Evolutionary conservation across 2,329 filamentous ascomycete species (phyloP).

Genomic region (Fonsecaea erecta): DNA sequence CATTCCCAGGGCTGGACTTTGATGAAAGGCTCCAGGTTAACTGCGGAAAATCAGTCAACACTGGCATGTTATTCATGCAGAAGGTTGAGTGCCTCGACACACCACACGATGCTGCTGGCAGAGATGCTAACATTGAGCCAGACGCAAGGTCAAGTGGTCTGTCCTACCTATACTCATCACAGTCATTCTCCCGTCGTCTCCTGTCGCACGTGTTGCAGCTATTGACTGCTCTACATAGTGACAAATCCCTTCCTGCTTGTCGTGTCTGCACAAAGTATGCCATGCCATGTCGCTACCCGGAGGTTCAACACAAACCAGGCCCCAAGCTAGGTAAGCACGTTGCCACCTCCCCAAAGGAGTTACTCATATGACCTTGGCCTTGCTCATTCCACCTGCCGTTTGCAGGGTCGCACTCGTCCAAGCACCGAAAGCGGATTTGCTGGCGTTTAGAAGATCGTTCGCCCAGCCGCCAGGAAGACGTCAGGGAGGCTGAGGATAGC

Average conservation of each 20-base stretch:
- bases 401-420: background rate
- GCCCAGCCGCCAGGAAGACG: background rate
- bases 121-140: constrained; percentile 5
- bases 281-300: constrained; percentile 12
- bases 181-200: background rate
- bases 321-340: constrained; percentile 14
- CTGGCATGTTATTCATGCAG: constrained; percentile 13
- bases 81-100: background rate
- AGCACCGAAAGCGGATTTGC: constrained; percentile 5
- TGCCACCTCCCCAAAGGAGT: background rate
- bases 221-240: background rate
- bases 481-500: background rate
- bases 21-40: background rate
- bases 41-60: constrained; percentile 7
- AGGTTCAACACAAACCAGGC: constrained; percentile 11
- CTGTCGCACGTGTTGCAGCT: background rate
- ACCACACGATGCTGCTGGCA: background rate
- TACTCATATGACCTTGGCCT: background rate
- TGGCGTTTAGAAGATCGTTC: background rate
- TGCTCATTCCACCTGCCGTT: background rate
- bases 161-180: background rate
- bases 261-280: constrained; percentile 11
- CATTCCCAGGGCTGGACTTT: background rate
- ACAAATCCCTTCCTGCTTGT: constrained; percentile 14
- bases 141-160: constrained; percentile 20